These are phyloP conservation scores for Knufia fluminis DNA, from an alignment of 2,329 filamentous ascomycete genomes.

Conservation along the genomic window DNA sequence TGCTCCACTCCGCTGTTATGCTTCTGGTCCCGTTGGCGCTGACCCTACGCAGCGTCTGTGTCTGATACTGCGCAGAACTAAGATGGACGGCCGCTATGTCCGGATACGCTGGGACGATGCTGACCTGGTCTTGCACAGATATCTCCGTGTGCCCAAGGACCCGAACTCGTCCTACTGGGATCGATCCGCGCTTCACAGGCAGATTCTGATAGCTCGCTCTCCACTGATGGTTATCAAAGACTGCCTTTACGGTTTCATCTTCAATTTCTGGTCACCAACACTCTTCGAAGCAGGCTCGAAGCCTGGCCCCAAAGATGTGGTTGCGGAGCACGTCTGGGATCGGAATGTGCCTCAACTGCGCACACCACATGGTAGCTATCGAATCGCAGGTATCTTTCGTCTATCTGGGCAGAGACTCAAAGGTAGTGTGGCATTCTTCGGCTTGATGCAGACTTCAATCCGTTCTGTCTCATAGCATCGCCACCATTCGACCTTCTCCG, in stretches of 20 bases:
- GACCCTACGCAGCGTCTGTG: background rate
- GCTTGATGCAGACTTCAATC: constrained; percentile 5
- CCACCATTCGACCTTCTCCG: background rate
- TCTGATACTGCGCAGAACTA: background rate
- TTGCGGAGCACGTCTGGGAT: background rate
- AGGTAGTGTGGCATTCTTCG: background rate
- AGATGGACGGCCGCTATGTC: background rate
- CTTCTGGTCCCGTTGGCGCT: background rate
- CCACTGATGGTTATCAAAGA: background rate
- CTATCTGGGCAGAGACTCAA: background rate
- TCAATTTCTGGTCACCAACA: background rate
- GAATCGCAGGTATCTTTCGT: constrained; percentile 1
- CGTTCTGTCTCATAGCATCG: constrained; percentile 4
- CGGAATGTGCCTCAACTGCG: background rate
- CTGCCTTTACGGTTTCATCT: constrained; percentile 3
- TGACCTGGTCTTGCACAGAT: background rate
- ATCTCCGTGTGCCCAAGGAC: constrained; percentile 4
- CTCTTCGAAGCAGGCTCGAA: constrained; percentile 1
- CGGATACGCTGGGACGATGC: background rate
- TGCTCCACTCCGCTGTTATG: constrained; percentile 1
- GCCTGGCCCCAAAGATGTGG: constrained; percentile 2
- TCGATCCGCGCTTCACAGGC: background rate
- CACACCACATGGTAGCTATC: background rate
- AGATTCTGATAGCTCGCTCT: background rate
- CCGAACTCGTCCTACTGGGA: constrained; percentile 5